Evolutionary conservation across 176 grass and related monocot genomes (phyloP), one percentile per base, ranked within the genome.

Genomic region (Poa annua): DNA sequence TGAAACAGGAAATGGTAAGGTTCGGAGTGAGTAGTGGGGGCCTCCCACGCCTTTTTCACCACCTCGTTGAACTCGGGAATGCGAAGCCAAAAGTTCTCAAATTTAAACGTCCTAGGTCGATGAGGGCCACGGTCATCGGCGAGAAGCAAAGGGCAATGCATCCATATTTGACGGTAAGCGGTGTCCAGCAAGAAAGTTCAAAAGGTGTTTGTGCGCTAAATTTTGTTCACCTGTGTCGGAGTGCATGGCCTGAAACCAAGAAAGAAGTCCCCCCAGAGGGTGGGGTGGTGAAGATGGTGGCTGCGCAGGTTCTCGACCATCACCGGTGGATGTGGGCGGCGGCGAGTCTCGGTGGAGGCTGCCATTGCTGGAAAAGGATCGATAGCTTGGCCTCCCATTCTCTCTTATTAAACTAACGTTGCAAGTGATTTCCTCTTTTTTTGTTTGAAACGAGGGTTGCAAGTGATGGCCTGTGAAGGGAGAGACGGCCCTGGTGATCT

Each of bases 231-330:
- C 39, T 64, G 76, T 2, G 39, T 4, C 25, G 15, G 76, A 47
- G 57, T 14, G 15, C 41, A 64, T 44, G 57, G 76, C 57, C 9
- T 79, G 76, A 32, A 64, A 45, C 41, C 15, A 32, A 79, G 76
- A 11, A 79, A 79, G 39, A 79, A 79, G 57, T 26, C 56, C 3
- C 39, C 76, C 76, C 76, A 79, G 0, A 60, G 2, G 4, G 1
- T 79, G 8, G 76, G 38, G 5, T 79, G 76, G 76, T 79, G 22
- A 7, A 29, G 14, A 13, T 1, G 44, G 14, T 73, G 21, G 13
- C 24, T 25, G 22, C 14, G 22, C 44, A 29, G 44, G 70, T 10
- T 19, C 22, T 29, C 24, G 44, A 29, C 15, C 70, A 47, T 47
- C n/a, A 7, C 68, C 21, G 14, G 44, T 6, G 6, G 24, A 25